Conservation (phyloP, 2,329 filamentous ascomycete species). For the Pseudohalonectria lignicola region DNA sequence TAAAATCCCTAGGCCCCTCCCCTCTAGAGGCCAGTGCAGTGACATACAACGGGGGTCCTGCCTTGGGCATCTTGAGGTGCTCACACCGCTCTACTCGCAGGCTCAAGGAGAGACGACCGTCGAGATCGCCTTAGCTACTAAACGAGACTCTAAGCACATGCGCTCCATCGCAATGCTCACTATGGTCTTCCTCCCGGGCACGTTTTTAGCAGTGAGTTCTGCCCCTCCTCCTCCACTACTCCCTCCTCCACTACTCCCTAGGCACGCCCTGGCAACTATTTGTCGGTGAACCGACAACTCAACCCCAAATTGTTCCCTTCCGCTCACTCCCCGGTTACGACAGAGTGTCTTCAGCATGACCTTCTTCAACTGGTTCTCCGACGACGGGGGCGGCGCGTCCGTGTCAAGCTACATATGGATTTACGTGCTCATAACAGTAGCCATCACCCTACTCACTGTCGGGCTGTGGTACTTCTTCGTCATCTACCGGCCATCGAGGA, state of each 20-base stretch:
- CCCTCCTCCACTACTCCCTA: too few relatives aligned
- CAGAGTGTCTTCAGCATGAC: conserved; percentile 3
- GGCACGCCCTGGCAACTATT: too few relatives aligned
- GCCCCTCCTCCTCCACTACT: background rate
- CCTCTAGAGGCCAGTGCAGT: too few relatives aligned
- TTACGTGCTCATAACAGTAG: background rate
- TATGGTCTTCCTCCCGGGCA: conserved; percentile 20
- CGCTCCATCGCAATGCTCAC: conserved; percentile 17
- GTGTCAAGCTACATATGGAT: conserved; percentile 2
- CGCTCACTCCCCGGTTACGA: background rate
- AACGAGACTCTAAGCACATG: conserved; percentile 16
- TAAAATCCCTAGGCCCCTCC: too few relatives aligned
- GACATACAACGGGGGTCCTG: too few relatives aligned
- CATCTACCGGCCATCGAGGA: background rate
- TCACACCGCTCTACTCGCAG: conserved; percentile 5
- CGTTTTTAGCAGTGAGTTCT: conserved; percentile 15
- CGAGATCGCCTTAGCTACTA: conserved; percentile 15
- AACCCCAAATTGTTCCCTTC: too few relatives aligned
- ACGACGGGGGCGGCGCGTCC: background rate
- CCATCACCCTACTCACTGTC: background rate
- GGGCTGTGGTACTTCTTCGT: conserved; percentile 1
- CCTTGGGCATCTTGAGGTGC: too few relatives aligned
- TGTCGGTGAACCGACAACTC: too few relatives aligned
- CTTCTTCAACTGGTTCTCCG: conserved; percentile 1
- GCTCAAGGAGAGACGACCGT: conserved; percentile 17